Evolutionary conservation across 306 rosid genomes (phyloP).

Genomic region (Carpinus viminea): DNA sequence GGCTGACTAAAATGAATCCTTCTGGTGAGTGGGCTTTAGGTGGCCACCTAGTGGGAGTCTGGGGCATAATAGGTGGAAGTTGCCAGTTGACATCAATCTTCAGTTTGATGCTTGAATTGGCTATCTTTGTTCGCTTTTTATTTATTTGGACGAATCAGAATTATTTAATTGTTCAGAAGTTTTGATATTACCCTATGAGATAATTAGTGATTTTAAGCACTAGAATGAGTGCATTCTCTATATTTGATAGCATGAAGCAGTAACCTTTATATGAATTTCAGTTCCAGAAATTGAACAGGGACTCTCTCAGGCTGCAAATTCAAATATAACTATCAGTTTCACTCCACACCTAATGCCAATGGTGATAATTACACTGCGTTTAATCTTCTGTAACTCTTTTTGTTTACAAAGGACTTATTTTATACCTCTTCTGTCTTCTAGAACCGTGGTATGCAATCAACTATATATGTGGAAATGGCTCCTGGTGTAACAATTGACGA

Average conservation of each 20-base stretch:
- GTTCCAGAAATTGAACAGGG: slow-evolving; percentile 97
- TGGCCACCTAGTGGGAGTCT: neutral
- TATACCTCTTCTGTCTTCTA: slow-evolving; percentile 31
- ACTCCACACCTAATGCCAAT: slow-evolving; percentile 95
- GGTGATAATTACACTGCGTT: slow-evolving; percentile 44
- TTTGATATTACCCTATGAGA: neutral
- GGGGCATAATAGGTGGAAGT: neutral
- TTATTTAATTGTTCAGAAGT: neutral
- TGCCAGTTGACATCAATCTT: neutral
- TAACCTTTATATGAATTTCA: slow-evolving; percentile 45
- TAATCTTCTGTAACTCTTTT: neutral
- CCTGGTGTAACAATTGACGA: slow-evolving; percentile 68
- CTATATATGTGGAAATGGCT: slow-evolving; percentile 90
- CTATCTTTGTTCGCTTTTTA: neutral
- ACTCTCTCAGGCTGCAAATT: slow-evolving; percentile 69
- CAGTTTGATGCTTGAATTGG: neutral
- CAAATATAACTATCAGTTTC: slow-evolving; percentile 81
- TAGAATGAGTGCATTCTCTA: neutral
- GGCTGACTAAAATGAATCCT: neutral
- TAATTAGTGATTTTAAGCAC: neutral
- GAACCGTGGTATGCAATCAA: slow-evolving; percentile 97
- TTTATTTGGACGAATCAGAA: neutral
- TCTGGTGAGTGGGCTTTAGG: neutral
- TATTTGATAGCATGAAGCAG: neutral
- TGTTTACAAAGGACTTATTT: slow-evolving; percentile 11